Base-by-base conservation (phyloP, 257 asterid species). In the Plantago elongata region DNA sequence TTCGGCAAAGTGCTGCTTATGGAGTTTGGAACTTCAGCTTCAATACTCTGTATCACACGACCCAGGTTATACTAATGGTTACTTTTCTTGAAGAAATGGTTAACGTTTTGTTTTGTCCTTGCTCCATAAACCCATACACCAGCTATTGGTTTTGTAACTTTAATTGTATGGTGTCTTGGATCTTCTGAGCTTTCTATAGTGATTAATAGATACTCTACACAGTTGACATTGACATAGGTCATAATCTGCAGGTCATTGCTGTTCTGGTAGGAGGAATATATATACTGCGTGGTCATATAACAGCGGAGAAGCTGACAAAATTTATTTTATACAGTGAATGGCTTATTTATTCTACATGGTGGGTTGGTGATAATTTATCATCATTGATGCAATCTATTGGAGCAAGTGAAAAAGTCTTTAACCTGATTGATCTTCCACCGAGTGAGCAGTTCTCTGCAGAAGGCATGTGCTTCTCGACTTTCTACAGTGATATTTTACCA, bases 331-430 rank as follows among this genome's bases (percentile, higher is more conserved):
- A 92, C 84, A 87, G 99, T 75, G 99, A 92, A 78, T 92, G 99
- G 99, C 84, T 92, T 64, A 92, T 92, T 64, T 92, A 86, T 75
- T 89, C 99, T 46, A 79, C 99, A 14, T 92, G 99, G 99, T 89
- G 94, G 99, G 84, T 86, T 34, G 97, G 96, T 64, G 99, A 92
- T 79, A 89, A 81, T 69, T 74, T 90, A 59, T 89, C 99, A 51
- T 81, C 94, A 59, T 69, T 92, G 82, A 87, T 88, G 96, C 99
- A 92, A 69, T 89, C 97, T 44, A 74, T 89, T 54, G 99, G 99
- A 69, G 97, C 99, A 18, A 89, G 99, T 78, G 99, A 92, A 81
- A 89, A 92, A 69, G 99, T 92, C 72, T 89, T 92, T 61, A 90
- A 80, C 64, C 73, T 92, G 66, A 80, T 92, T 71, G 91, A 89